A percentile compares a stretch with the other conserved stretches of the same genome.
Conservation (phyloP, 768 basidiomycete genomes). For the Pleurotus ostreatus region DNA sequence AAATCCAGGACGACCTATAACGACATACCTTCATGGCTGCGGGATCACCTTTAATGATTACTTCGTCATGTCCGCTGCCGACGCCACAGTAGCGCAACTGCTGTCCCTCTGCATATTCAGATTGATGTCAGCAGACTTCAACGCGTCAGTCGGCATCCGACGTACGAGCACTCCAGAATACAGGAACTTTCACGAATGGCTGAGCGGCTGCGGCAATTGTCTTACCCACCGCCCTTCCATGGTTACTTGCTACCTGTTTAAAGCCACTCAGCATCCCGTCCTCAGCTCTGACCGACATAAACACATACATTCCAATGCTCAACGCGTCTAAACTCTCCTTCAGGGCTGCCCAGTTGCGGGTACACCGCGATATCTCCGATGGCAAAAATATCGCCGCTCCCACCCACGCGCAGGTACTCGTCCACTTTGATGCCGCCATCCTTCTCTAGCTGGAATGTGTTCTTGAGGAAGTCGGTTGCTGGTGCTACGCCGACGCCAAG, state of each 20-base stretch:
- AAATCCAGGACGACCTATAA: background rate
- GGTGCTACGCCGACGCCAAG: slow-evolving; percentile 87
- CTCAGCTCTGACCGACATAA: background rate
- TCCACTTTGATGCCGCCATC: slow-evolving; percentile 79
- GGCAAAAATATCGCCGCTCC: slow-evolving; percentile 57
- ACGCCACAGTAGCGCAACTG: slow-evolving; percentile 84
- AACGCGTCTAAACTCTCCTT: slow-evolving; percentile 45
- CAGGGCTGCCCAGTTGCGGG: slow-evolving; percentile 50
- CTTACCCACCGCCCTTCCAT: slow-evolving; percentile 79
- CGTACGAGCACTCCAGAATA: slow-evolving; percentile 90
- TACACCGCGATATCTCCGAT: slow-evolving; percentile 84
- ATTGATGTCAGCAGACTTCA: background rate
- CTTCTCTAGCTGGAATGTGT: slow-evolving; percentile 66
- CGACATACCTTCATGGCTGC: slow-evolving; percentile 66
- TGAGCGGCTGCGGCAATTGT: slow-evolving; percentile 60
- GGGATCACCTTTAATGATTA: slow-evolving; percentile 72
- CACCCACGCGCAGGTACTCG: slow-evolving; percentile 59
- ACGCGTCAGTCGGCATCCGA: slow-evolving; percentile 11
- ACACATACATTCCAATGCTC: slow-evolving; percentile 86
- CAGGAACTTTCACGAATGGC: slow-evolving; percentile 75
- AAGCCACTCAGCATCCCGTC: background rate
- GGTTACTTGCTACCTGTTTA: slow-evolving; percentile 74
- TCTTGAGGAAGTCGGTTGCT: slow-evolving; percentile 75
- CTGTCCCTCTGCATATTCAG: slow-evolving; percentile 58
- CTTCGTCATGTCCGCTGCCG: slow-evolving; percentile 67